Evolutionary conservation across 2,329 filamentous ascomycete genomes (phyloP).

Genomic region (Arthroderma sp.): DNA sequence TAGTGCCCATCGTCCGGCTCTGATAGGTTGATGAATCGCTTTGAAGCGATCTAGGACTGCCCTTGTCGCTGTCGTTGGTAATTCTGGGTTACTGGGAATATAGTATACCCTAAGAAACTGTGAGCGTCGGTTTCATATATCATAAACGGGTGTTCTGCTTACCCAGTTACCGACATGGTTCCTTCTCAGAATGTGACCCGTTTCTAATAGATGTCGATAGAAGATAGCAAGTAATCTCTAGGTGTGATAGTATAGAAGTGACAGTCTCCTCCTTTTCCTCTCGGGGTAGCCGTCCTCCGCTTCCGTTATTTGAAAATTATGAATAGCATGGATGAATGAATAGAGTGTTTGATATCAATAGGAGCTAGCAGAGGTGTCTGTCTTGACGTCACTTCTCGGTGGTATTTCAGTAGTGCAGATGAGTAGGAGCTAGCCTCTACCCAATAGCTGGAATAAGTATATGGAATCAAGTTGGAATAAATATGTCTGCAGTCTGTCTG

Average conservation of each 20-base stretch:
- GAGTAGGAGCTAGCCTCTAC: background rate
- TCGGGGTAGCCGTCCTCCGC: background rate
- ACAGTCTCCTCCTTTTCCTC: background rate
- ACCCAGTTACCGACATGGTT: constrained; percentile 22
- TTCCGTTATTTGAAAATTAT: background rate
- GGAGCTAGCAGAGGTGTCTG: background rate
- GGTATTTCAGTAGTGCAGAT: background rate
- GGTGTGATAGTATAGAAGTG: background rate
- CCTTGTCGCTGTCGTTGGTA: constrained; percentile 24
- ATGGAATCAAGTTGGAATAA: background rate
- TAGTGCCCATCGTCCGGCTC: constrained; percentile 30
- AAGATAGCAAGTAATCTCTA: background rate
- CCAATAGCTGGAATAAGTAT: background rate
- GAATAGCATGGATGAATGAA: background rate
- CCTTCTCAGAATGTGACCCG: background rate
- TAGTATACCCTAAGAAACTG: constrained; percentile 29
- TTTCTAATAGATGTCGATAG: background rate
- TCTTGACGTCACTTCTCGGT: background rate
- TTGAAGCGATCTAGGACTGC: constrained; percentile 30
- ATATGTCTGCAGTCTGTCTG: background rate
- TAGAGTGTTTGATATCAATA: background rate
- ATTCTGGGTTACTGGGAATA: constrained; percentile 31
- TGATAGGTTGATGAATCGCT: constrained; percentile 25
- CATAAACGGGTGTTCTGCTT: constrained; percentile 8
- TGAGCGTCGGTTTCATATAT: background rate